These are phyloP conservation scores for Thraustochytrium sp. DNA, from an alignment of 352 stramenopile species.

Conservation along the genomic window DNA sequence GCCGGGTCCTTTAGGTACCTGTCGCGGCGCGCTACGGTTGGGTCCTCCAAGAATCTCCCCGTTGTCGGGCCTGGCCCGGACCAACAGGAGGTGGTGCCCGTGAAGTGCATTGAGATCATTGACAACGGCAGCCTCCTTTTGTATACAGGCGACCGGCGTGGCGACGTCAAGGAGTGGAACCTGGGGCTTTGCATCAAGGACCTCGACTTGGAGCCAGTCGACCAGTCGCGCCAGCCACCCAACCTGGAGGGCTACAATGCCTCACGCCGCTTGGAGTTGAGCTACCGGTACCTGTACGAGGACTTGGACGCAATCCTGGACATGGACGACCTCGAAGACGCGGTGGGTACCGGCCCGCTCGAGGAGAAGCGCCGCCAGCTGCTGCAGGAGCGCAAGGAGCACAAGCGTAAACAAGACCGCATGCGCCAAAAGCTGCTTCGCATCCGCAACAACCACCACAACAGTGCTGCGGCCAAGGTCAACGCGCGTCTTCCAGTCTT, in stretches of 20 bases:
- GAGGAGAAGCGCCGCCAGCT: neutral
- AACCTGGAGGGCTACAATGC: slow-evolving; percentile 42
- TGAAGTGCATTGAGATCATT: neutral
- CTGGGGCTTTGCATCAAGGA: neutral
- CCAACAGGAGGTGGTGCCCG: neutral
- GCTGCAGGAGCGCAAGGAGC: slow-evolving; percentile 18
- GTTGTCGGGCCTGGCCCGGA: too few species aligned
- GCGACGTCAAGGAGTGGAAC: slow-evolving; percentile 38
- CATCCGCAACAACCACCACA: neutral
- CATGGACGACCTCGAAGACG: neutral
- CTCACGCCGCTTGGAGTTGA: neutral
- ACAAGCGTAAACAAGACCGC: neutral
- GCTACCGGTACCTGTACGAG: slow-evolving; percentile 34
- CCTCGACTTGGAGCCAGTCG: slow-evolving; percentile 12
- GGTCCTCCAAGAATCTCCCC: neutral
- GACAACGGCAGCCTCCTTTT: neutral
- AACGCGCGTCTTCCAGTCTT: neutral
- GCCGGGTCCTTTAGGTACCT: neutral
- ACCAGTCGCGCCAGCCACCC: neutral
- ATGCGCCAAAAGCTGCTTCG: slow-evolving; percentile 34
- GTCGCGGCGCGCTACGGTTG: neutral
- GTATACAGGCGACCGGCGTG: neutral
- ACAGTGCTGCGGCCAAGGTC: neutral
- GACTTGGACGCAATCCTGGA: neutral
- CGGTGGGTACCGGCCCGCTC: neutral